A percentile compares a stretch with the other conserved stretches of the same genome.
Evolutionary conservation across 148 eudicot genomes (phyloP).

Genomic region (Mesembryanthemum crystallinum): DNA sequence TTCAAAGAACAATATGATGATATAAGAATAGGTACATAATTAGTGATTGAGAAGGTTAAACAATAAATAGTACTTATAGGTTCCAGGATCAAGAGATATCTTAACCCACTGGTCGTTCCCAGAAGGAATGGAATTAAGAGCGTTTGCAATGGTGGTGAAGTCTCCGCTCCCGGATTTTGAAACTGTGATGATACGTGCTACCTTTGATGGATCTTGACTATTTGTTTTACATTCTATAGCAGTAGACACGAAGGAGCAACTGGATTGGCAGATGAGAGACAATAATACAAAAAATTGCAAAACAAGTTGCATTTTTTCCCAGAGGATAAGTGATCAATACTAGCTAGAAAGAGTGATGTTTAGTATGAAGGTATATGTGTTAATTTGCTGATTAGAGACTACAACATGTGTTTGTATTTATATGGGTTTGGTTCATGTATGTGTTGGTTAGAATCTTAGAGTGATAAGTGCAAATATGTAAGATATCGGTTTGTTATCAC

Average conservation of each 20-base stretch:
- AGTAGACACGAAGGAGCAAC: too few relatives aligned
- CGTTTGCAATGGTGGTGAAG: constrained; percentile 20
- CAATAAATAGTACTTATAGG: constrained; percentile 17
- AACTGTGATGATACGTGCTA: constrained; percentile 25
- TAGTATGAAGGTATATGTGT: neutral
- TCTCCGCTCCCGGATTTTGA: constrained; percentile 13
- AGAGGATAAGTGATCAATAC: too few relatives aligned
- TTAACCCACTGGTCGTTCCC: constrained; percentile 18
- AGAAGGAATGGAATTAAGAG: constrained; percentile 25
- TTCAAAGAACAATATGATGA: too few relatives aligned
- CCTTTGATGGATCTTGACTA: constrained; percentile 10
- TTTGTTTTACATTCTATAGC: constrained; percentile 10
- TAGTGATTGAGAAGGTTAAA: neutral
- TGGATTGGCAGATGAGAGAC: neutral
- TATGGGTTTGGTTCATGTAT: too few relatives aligned
- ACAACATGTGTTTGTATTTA: too few relatives aligned
- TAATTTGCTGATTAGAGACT: neutral
- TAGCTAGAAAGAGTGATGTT: neutral
- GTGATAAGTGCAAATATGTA: too few relatives aligned
- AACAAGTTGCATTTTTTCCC: neutral
- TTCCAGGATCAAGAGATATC: constrained; percentile 5
- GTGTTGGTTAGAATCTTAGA: too few relatives aligned
- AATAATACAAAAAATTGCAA: neutral
- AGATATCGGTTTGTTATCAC: too few relatives aligned
- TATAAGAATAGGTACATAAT: neutral